A percentile compares a stretch with the other conserved stretches of the same genome.
These are phyloP conservation scores for Hygrocybe punicea DNA, from an alignment of 768 basidiomycete genomes.

Conservation along the genomic window DNA sequence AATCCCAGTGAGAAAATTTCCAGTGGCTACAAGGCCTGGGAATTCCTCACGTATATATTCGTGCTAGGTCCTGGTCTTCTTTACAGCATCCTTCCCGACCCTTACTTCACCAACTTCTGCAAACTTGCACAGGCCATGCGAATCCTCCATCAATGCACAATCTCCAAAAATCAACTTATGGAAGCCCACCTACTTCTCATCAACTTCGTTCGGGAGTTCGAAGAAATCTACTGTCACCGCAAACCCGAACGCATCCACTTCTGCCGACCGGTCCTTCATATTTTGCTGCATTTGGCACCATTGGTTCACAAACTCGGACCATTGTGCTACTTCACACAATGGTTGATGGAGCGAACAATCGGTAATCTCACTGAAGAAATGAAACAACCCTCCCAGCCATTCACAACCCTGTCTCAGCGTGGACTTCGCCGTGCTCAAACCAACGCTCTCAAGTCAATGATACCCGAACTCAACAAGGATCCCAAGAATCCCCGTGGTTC, in stretches of 20 bases:
- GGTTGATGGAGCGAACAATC: constrained; percentile 3
- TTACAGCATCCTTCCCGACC: constrained; percentile 14
- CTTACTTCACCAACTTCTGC: constrained; percentile 1
- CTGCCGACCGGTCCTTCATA: constrained; percentile 3
- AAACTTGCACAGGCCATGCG: constrained; percentile 3
- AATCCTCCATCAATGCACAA: background rate
- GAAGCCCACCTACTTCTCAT: constrained; percentile 2
- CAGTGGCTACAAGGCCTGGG: constrained; percentile 39
- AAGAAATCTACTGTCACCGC: too few species aligned
- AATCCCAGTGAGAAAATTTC: constrained; percentile 9
- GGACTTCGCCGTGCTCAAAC: background rate
- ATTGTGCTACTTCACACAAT: constrained; percentile 3
- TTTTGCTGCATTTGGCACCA: constrained; percentile 1
- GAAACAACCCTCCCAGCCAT: constrained; percentile 5
- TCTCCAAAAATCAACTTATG: background rate
- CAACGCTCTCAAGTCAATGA: background rate
- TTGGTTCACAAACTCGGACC: background rate
- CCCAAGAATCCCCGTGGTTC: constrained; percentile 11
- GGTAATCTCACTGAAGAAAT: constrained; percentile 4
- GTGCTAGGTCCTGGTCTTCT: too few species aligned
- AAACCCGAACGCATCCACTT: too few species aligned
- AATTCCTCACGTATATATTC: constrained; percentile 32
- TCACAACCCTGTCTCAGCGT: constrained; percentile 1
- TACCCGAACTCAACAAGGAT: background rate
- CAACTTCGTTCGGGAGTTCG: too few species aligned